phyloP scores from a whole-genome alignment of 2,329 filamentous ascomycete genomes.

The Claviceps sorghi region DNA sequence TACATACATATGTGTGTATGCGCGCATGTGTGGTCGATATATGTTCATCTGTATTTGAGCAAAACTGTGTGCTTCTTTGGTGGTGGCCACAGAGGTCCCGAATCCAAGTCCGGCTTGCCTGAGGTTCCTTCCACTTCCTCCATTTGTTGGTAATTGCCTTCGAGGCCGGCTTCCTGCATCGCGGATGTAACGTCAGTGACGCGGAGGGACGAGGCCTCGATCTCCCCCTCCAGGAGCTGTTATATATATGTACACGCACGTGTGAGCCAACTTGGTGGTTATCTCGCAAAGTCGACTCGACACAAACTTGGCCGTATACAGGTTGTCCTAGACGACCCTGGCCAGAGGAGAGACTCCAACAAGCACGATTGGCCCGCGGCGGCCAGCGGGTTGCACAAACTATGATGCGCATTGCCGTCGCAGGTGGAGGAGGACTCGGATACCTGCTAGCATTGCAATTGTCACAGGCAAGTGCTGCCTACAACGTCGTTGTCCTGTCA shows the following conservation, averaged over 20 bases:
- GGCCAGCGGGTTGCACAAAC: conserved; percentile 8
- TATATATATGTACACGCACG: conserved; percentile 8
- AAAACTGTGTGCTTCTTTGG: conserved; percentile 5
- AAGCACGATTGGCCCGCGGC: conserved; percentile 5
- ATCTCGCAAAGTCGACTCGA: conserved; percentile 4
- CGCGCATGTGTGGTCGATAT: conserved; percentile 2
- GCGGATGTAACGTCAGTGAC: conserved; percentile 14
- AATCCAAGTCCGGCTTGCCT: conserved; percentile 3
- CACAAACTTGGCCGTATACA: background rate
- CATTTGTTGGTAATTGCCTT: conserved; percentile 8
- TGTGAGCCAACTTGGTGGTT: conserved; percentile 1
- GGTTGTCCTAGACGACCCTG: background rate
- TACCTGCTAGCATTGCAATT: conserved; percentile 38
- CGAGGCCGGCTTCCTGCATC: conserved; percentile 6
- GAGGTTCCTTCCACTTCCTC: conserved; percentile 3
- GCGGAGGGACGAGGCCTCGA: conserved; percentile 8
- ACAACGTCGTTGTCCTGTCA: conserved; percentile 58
- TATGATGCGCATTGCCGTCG: conserved; percentile 36
- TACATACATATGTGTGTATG: conserved; percentile 1
- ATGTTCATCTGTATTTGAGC: conserved; percentile 3
- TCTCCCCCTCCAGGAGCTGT: conserved; percentile 1
- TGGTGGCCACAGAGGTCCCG: conserved; percentile 4
- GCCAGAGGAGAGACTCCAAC: conserved; percentile 5
- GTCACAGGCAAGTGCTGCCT: conserved; percentile 39
- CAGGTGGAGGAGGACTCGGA: conserved; percentile 31